Evolutionary conservation across 306 rosid genomes (phyloP).

Genomic region (Adenanthera pavonina): DNA sequence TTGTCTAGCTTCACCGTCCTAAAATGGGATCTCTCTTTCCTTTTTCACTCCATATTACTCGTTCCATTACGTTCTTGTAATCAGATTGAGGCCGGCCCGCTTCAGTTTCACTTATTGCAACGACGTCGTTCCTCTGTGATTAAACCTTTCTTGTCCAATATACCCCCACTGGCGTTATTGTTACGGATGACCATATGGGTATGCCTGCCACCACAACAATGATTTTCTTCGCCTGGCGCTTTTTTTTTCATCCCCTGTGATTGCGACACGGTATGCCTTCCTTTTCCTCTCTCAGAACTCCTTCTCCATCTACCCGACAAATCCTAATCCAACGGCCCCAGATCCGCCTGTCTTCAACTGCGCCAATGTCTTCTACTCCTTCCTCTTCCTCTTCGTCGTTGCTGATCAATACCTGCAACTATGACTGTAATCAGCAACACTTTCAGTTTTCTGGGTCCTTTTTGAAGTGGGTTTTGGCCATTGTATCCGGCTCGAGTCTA

Average conservation of each 20-base stretch:
- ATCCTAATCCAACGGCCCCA: slow-evolving; percentile 41
- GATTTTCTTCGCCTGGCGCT: neutral
- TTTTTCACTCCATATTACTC: no score
- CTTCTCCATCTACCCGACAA: slow-evolving; percentile 41
- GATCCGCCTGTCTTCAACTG: slow-evolving; percentile 27
- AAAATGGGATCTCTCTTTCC: no score
- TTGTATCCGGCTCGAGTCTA: slow-evolving; percentile 51
- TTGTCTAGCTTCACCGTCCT: neutral
- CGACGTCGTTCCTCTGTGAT: neutral
- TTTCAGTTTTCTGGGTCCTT: slow-evolving; percentile 29
- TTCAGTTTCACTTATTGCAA: neutral
- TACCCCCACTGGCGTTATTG: no score
- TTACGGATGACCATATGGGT: no score
- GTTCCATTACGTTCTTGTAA: no score
- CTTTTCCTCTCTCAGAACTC: slow-evolving; percentile 53
- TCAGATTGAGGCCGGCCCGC: neutral
- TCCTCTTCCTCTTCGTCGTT: slow-evolving; percentile 39
- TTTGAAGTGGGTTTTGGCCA: slow-evolving; percentile 51
- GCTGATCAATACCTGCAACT: slow-evolving; percentile 23
- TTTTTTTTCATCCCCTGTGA: neutral
- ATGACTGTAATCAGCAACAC: slow-evolving; percentile 4
- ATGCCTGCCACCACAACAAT: no score
- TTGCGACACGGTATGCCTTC: slow-evolving; percentile 41
- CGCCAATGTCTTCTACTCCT: slow-evolving; percentile 33
- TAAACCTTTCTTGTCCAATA: no score